Conservation (phyloP, 208 protist genomes). For the Acanthamoeba divionensis region DNA sequence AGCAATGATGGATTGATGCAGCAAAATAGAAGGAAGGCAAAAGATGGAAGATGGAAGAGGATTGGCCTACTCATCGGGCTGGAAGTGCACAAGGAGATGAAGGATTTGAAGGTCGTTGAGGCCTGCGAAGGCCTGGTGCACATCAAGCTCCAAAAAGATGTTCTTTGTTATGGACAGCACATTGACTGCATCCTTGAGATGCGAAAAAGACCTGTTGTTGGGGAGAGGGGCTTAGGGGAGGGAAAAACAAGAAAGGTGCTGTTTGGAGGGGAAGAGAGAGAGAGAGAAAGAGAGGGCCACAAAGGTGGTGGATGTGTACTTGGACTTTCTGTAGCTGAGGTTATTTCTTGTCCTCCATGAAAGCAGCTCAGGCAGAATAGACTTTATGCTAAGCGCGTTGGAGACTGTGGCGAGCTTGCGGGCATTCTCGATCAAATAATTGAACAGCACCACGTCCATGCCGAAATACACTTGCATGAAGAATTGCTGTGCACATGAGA, state of each 20-base stretch:
- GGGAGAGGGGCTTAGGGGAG: background rate
- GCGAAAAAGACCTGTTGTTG: background rate
- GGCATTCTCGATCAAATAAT: constrained; percentile 40
- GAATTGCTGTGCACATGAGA: no score
- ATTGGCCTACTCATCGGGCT: background rate
- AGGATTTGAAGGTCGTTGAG: constrained; percentile 51
- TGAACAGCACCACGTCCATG: constrained; percentile 40
- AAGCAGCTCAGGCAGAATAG: constrained; percentile 9
- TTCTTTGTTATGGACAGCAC: constrained; percentile 35
- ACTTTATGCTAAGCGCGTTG: constrained; percentile 26
- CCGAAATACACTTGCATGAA: background rate
- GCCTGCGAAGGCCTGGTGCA: constrained; percentile 20
- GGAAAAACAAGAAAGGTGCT: background rate
- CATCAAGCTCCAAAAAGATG: constrained; percentile 31
- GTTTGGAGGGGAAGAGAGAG: background rate
- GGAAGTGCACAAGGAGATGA: constrained; percentile 35
- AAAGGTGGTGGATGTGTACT: no score
- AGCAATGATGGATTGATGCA: background rate
- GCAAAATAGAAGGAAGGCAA: background rate
- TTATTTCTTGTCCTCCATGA: background rate
- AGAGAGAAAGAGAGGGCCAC: no score
- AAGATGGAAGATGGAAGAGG: background rate
- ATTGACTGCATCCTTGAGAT: constrained; percentile 25
- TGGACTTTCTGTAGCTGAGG: constrained; percentile 26
- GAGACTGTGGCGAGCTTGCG: constrained; percentile 25